A percentile compares a stretch with the other conserved stretches of the same genome.
Evolutionary conservation across 768 basidiomycete species (phyloP).

Genomic region (Dacryopinax primogenitus): DNA sequence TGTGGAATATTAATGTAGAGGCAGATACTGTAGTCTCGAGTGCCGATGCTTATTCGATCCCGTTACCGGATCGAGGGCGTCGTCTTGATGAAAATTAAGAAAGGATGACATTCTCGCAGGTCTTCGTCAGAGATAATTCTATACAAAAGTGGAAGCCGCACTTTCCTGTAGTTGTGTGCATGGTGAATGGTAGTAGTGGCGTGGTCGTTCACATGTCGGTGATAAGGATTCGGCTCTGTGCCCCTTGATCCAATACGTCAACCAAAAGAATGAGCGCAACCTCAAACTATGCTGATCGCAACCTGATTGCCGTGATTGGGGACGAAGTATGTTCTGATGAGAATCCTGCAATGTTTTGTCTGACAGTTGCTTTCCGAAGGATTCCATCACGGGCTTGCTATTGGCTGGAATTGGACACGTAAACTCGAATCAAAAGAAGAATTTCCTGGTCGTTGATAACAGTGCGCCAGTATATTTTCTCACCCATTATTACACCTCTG

Average conservation of each 20-base stretch:
- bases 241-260: no score
- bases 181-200: neutral
- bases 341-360: neutral
- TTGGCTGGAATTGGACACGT: constrained; percentile 92
- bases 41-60: no score
- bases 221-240: no score
- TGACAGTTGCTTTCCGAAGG: constrained; percentile 37
- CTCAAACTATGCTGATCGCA: constrained; percentile 38
- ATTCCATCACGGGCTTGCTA: constrained; percentile 90
- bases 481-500: neutral
- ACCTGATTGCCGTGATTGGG: constrained; percentile 86
- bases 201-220: neutral
- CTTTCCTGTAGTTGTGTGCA: no score
- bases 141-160: no score
- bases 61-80: no score
- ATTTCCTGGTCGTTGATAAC: constrained; percentile 87
- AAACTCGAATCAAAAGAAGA: constrained; percentile 85
- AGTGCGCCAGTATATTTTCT: constrained; percentile 43
- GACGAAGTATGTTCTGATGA: constrained; percentile 57
- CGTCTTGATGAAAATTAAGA: no score
- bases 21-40: no score
- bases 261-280: constrained; percentile 14
- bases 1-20: no score
- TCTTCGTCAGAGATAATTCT: no score
- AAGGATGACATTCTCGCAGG: neutral